Conservation (phyloP, 1,139 yeast species). For the Debaryomyces udenii region DNA sequence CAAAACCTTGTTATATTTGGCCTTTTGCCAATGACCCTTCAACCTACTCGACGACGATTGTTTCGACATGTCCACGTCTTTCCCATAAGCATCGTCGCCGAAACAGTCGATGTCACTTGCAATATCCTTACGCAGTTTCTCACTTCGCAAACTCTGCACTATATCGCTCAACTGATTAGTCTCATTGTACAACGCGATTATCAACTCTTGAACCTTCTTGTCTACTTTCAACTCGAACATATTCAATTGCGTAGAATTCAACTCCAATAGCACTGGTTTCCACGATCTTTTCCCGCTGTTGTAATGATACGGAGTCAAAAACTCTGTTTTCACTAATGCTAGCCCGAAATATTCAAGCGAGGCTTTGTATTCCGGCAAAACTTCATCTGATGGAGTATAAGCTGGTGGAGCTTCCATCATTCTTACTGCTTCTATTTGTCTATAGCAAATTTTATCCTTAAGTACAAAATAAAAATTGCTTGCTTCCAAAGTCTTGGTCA, state of each 20-base stretch:
- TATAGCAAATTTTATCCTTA: neutral
- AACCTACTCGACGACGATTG: conserved; percentile 20
- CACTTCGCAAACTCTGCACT: conserved; percentile 11
- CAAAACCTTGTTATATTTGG: conserved; percentile 19
- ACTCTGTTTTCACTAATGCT: conserved; percentile 39
- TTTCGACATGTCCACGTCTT: conserved; percentile 12
- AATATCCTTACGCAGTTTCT: neutral
- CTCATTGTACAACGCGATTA: conserved; percentile 34
- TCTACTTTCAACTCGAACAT: conserved; percentile 38
- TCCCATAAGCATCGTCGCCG: conserved; percentile 12
- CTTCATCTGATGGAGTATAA: conserved; percentile 28
- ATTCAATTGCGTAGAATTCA: conserved; percentile 60
- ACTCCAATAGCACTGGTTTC: conserved; percentile 53
- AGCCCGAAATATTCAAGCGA: conserved; percentile 39
- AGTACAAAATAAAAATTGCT: too few species aligned
- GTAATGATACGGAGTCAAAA: conserved; percentile 40
- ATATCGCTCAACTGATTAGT: conserved; percentile 29
- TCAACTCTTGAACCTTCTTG: conserved; percentile 26
- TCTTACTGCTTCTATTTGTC: conserved; percentile 9
- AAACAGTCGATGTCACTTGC: conserved; percentile 16
- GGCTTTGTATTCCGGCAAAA: conserved; percentile 36
- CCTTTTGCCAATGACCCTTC: conserved; percentile 19
- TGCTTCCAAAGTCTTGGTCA: too few species aligned
- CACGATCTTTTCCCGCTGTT: conserved; percentile 37
- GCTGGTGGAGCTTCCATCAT: conserved; percentile 17